Base-by-base conservation (phyloP, 345 rosid species). In the Odontarrhena argentea region DNA sequence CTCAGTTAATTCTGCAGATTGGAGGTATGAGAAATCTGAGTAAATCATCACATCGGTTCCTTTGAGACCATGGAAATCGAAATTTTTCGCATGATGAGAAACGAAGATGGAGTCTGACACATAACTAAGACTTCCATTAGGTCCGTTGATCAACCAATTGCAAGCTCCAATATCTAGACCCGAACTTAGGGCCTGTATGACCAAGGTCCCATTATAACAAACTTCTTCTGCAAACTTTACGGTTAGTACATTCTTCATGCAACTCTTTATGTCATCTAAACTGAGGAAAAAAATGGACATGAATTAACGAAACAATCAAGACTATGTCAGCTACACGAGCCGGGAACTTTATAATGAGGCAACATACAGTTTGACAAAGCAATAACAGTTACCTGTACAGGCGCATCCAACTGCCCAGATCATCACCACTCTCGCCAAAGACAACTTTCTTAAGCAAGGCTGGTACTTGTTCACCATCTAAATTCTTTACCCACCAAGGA, bases 121-220 rank as follows among this genome's bases (percentile, higher is more conserved):
- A 76, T 64, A 84, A 68, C 84, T 80, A 65, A 88, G 44, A 49
- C 72, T 82, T 70, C 77, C 70, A 37, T 79, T 68, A 28, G 87
- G 94, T 63, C 87, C 74, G 46, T 57, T 79, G 22, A 90, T 77
- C 32, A 80, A 78, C 98, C 98, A 90, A 74, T 85, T 85, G 76
- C 92, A 90, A 9, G 94, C 79, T n/a, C 97, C 98, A 54, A 93
- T 83, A 74, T 90, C 96, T 68, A 80, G 72, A 66, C 98, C 89
- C 38, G 97, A 93, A 80, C 97, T 88, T 69, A 81, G 63, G 14
- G 95, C 85, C 69, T 80, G 85, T n/a, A 93, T 52, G 38, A 82
- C 55, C 80, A 90, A 65, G 28, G 76, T 78, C 57, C 95, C 91
- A 64, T 88, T 88, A 65, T 88, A 90, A 80, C 90, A 93, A 35